These are phyloP conservation scores for Phialophora chinensis DNA, from an alignment of 2,329 filamentous ascomycete species.

Conservation along the genomic window DNA sequence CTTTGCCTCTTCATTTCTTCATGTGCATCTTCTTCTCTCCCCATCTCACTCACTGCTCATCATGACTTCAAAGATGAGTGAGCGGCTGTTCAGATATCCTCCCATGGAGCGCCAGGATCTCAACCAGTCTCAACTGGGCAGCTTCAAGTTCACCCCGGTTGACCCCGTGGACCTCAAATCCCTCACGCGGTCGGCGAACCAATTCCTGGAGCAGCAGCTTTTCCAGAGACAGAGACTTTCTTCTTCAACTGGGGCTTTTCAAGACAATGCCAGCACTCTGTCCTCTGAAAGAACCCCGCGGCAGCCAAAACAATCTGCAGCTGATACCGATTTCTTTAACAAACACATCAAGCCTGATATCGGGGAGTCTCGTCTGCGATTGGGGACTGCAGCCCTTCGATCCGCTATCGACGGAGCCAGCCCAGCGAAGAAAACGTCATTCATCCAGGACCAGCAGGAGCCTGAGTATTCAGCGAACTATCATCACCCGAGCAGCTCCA, in stretches of 20 bases:
- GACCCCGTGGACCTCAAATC: constrained; percentile 27
- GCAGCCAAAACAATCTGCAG: constrained; percentile 2
- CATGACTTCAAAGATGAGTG: constrained; percentile 24
- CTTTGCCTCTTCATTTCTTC: constrained; percentile 11
- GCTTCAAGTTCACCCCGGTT: constrained; percentile 40
- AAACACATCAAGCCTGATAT: constrained; percentile 35
- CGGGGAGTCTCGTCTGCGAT: constrained; percentile 33
- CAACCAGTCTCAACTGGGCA: constrained; percentile 39
- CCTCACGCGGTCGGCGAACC: constrained; percentile 20
- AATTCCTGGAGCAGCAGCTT: constrained; percentile 23
- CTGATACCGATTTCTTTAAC: constrained; percentile 36
- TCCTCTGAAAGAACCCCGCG: neutral
- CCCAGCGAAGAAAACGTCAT: constrained; percentile 22
- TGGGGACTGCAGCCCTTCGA: constrained; percentile 36
- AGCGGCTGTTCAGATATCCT: constrained; percentile 36
- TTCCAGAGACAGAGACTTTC: constrained; percentile 1
- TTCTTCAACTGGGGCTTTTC: neutral
- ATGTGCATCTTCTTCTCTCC: constrained; percentile 17
- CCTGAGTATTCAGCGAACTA: neutral
- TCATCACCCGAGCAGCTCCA: neutral
- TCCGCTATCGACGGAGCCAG: constrained; percentile 36
- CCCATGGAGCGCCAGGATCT: constrained; percentile 40
- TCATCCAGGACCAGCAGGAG: constrained; percentile 7
- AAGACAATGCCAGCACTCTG: neutral
- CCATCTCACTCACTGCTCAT: neutral